A percentile compares a stretch with the other conserved stretches of the same genome.
Conservation (phyloP, 2,329 filamentous ascomycete genomes). For the Colletotrichum brevisporum region DNA sequence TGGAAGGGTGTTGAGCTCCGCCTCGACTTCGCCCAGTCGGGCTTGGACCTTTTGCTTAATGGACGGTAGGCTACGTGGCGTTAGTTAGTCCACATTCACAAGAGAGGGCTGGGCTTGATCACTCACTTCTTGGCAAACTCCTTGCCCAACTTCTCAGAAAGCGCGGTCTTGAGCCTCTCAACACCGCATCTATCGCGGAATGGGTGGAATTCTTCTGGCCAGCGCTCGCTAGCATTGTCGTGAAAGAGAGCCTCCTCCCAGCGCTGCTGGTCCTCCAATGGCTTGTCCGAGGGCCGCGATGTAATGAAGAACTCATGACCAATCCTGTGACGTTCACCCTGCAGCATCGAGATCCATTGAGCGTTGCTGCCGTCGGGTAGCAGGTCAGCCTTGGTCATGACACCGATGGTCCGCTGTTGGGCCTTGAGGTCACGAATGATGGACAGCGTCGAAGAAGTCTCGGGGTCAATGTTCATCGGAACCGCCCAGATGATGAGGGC, state of each 20-base stretch:
- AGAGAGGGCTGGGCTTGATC: not conserved
- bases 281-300: conserved; percentile 72
- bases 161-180: conserved; percentile 64
- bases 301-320: conserved; percentile 86
- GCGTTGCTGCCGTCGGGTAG: conserved; percentile 66
- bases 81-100: conserved; percentile 13
- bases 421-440: conserved; percentile 73
- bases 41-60: conserved; percentile 66
- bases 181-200: conserved; percentile 68
- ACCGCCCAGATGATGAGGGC: conserved; percentile 84
- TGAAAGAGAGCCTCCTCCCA: conserved; percentile 70
- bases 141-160: conserved; percentile 67
- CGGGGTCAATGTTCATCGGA: conserved; percentile 83
- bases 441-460: conserved; percentile 79
- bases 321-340: conserved; percentile 71
- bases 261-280: conserved; percentile 64
- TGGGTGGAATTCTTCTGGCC: conserved; percentile 63
- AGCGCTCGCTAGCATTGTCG: conserved; percentile 53
- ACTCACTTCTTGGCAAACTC: conserved; percentile 67
- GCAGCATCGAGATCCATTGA: conserved; percentile 76
- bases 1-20: conserved; percentile 71
- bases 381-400: conserved; percentile 89
- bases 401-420: conserved; percentile 74
- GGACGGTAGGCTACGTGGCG: conserved; percentile 59
- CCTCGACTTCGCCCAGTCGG: conserved; percentile 66